These are phyloP conservation scores for Fusarium protoensiforme DNA, from an alignment of 2,329 filamentous ascomycete species.

Conservation along the genomic window DNA sequence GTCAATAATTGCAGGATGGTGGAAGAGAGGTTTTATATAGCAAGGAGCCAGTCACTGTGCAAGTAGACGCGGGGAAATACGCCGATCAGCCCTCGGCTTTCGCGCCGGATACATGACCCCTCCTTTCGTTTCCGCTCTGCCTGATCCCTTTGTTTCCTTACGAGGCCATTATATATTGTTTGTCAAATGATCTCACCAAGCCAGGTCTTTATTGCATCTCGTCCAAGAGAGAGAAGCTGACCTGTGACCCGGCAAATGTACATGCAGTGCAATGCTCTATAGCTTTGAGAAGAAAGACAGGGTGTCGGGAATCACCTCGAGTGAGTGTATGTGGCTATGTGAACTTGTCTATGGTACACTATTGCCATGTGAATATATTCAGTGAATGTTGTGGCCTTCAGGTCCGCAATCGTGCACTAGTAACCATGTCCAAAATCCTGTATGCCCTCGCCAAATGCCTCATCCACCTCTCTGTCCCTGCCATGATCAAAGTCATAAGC, in stretches of 20 bases:
- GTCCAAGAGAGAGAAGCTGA: too few relatives aligned
- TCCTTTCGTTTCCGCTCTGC: neutral
- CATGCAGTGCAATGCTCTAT: too few relatives aligned
- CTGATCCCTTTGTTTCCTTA: accelerated
- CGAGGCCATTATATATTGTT: too few relatives aligned
- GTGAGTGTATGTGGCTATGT: too few relatives aligned
- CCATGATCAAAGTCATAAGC: neutral
- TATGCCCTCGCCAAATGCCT: neutral
- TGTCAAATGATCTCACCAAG: too few relatives aligned
- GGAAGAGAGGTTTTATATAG: neutral
- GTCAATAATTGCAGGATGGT: neutral
- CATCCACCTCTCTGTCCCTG: neutral
- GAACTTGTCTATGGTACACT: neutral
- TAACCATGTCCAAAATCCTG: neutral
- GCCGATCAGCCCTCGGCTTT: neutral
- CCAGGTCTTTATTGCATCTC: too few relatives aligned
- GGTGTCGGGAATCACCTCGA: too few relatives aligned
- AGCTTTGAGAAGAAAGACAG: too few relatives aligned
- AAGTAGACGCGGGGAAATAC: neutral
- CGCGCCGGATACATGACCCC: neutral
- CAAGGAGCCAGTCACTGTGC: neutral
- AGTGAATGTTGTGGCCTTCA: neutral
- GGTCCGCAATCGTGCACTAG: neutral
- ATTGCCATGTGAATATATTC: neutral
- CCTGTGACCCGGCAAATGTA: too few relatives aligned